phyloP scores from a whole-genome alignment of 2,329 filamentous ascomycete genomes.

The Oidium heveae region DNA sequence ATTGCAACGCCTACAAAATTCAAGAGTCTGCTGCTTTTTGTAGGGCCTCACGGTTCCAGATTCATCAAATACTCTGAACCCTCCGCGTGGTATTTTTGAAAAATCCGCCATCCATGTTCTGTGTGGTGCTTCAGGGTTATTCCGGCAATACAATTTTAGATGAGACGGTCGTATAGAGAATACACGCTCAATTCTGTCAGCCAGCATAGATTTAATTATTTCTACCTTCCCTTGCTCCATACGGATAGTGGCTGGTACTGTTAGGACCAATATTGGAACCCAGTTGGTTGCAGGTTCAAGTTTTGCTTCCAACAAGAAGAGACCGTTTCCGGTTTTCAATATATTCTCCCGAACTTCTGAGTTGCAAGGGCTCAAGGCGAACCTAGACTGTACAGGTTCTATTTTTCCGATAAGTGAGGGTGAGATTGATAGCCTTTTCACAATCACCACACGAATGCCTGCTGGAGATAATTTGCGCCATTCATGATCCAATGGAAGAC shows the following conservation, averaged over 20 bases:
- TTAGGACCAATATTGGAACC: not conserved
- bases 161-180: not conserved
- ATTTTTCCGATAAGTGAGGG: not conserved
- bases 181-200: not conserved
- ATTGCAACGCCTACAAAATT: not conserved
- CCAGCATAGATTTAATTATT: not conserved
- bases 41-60: not conserved
- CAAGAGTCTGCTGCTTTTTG: not conserved
- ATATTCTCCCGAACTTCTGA: not conserved
- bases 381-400: not conserved
- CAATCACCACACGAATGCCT: not conserved
- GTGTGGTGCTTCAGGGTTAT: not conserved
- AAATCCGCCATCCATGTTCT: not conserved
- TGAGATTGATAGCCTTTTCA: not conserved
- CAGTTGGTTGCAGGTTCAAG: not conserved
- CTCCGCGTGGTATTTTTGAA: not conserved
- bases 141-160: not conserved
- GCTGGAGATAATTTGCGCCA: not conserved
- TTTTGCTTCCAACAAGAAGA: not conserved
- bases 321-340: not conserved
- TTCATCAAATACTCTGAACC: conserved; percentile 1
- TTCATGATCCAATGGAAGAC: not conserved
- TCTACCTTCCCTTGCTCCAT: not conserved
- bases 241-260: not conserved
- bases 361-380: not conserved